Base-by-base conservation (phyloP, 2,329 filamentous ascomycete species). In the Lasiodiplodia gonubiensis region DNA sequence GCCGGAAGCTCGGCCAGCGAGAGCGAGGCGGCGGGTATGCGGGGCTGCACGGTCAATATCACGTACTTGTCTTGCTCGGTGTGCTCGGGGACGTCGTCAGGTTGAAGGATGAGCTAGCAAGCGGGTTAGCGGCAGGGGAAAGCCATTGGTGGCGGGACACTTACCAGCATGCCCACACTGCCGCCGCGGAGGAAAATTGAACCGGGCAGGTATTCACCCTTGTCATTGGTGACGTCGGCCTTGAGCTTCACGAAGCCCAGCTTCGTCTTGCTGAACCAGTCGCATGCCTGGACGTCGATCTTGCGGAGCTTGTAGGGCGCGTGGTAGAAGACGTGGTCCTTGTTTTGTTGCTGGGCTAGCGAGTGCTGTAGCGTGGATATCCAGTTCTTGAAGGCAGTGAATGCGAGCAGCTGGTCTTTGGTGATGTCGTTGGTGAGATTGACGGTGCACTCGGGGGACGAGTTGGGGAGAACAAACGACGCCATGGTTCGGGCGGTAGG, bases 191-290 rank as follows among this genome's bases (percentile, higher is more conserved):
- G 74, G 69, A 88, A 88, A 2, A 88, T 83, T 55, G 83, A 82
- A 2, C 86, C 86, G 0, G 86, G 86, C 2, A 88, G 77, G 68
- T 77, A 82, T 69, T 86, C 83, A 5, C 81, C 84, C 11, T 78
- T 55, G 14, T 82, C 79, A 69, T 86, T 88, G 2, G 81, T 82
- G n/a, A 89, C 80, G 10, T 82, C 79, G 0, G 84, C 82, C 68
- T 83, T 83, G 33, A 88, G 71, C 70, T 88, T 88, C 60, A 88
- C 71, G 70, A 88, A 89, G 1, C 86, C 86, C 4, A 88, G 72
- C 8, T 82, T 79, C 2, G 74, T 76, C 6, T 80, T 79, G 10
- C 80, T 79, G 70, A 88, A 88, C 72, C 81, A 84, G 73, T 87
- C 86, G 21, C 84, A 82, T 3, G 83, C 75, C 71, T 88, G 86